Base-by-base conservation (phyloP, 2,329 filamentous ascomycete species). In the Hansfordia pulvinata region DNA sequence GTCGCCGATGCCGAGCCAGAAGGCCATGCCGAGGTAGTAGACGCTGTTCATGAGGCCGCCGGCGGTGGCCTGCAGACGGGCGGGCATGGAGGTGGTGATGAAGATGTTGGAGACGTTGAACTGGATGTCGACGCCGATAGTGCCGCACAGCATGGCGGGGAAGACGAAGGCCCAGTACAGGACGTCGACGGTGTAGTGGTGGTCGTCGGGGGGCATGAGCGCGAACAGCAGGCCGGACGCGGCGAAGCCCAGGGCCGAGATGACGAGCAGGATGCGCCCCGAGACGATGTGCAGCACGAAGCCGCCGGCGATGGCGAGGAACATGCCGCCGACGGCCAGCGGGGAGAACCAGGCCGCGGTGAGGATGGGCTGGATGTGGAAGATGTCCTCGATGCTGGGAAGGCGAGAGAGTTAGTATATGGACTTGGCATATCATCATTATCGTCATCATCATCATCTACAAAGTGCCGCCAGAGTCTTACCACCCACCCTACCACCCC, bases 61-160 rank as follows among this genome's bases (percentile, higher is more conserved):
- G 0, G 78, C 80, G 0, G 83, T 57, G 0, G 77, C 79, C 44
- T 88, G 81, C 26, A 72, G 61, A 9, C 66, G 61, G 4, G 60
- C 58, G 0, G 79, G 76, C 35, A 85, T 57, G 10, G 66, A 69
- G 0, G 78, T 84, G 0, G 78, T 84, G 46, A 84, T 78, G 50
- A 81, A 86, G 32, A 86, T 67, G 40, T 79, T 85, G 11, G 74
- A 69, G 2, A 85, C 66, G 42, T 77, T 83, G 52, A 76, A 85
- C 6, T 71, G 72, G 29, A 85, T 71, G 41, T 88, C 81, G 32
- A 85, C 72, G 11, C 76, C 78, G 18, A 85, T 58, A 0, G 80
- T 86, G 9, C 64, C 65, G 35, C 72, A 69, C 4, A 77, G 46
- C 73, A 78, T 78, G 28, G 69, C 56, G 0, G 79, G 76, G 41